Evolutionary conservation across 2,329 filamentous ascomycete genomes (phyloP).

Genomic region (Exophiala alcalophila): DNA sequence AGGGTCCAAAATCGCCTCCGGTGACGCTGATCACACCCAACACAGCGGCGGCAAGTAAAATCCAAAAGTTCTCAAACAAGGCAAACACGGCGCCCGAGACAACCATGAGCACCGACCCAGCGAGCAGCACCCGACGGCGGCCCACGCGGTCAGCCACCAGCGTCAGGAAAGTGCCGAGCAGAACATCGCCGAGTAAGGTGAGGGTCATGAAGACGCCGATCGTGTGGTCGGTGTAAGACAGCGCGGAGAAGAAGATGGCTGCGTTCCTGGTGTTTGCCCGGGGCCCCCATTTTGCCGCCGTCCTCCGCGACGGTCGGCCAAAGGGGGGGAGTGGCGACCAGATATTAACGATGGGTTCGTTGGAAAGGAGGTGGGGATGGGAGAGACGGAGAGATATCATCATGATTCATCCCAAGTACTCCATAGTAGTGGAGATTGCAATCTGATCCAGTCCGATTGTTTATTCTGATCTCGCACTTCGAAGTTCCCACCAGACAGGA

Average conservation of each 20-base stretch:
- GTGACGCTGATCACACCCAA: slow-evolving; percentile 61
- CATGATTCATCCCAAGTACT: too few relatives aligned
- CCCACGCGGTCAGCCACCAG: slow-evolving; percentile 59
- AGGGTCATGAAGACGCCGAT: slow-evolving; percentile 66
- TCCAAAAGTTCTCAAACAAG: slow-evolving; percentile 53
- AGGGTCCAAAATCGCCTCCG: slow-evolving; percentile 63
- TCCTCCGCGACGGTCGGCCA: too few relatives aligned
- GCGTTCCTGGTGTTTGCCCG: too few relatives aligned
- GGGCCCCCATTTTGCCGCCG: too few relatives aligned
- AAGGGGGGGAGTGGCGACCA: too few relatives aligned
- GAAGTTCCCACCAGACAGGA: too few relatives aligned
- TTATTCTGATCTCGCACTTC: too few relatives aligned
- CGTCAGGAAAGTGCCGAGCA: slow-evolving; percentile 59
- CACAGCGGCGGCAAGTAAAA: slow-evolving; percentile 56
- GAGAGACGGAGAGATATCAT: too few relatives aligned
- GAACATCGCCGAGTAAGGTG: slow-evolving; percentile 59
- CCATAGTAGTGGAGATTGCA: too few relatives aligned
- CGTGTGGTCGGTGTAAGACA: slow-evolving; percentile 50
- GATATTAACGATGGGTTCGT: too few relatives aligned
- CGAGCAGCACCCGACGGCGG: slow-evolving; percentile 51
- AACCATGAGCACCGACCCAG: slow-evolving; percentile 56
- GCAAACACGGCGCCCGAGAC: slow-evolving; percentile 58
- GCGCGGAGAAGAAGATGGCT: slow-evolving; percentile 53
- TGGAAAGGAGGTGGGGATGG: too few relatives aligned
- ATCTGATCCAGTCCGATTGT: too few relatives aligned